These are phyloP conservation scores for Begonia masoniana DNA, from an alignment of 306 rosid genomes.

Conservation along the genomic window DNA sequence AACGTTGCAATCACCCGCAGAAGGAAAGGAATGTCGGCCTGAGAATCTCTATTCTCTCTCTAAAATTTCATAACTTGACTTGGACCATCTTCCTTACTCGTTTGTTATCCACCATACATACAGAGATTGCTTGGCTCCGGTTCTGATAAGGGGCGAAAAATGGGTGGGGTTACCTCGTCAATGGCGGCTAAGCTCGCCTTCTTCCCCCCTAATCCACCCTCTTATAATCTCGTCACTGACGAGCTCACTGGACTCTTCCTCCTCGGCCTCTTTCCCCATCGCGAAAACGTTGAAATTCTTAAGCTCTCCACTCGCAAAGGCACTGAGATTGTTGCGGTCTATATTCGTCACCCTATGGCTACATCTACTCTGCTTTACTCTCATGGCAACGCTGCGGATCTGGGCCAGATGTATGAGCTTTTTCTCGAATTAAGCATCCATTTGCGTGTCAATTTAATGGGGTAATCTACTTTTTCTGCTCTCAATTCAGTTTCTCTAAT, in stretches of 20 bases:
- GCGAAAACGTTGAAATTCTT: conserved; percentile 78
- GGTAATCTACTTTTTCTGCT: conserved; percentile 33
- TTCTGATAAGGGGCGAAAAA: conserved; percentile 2
- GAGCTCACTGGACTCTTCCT: conserved; percentile 55
- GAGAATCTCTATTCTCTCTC: too few species aligned
- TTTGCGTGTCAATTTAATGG: conserved; percentile 79
- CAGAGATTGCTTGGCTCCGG: neutral
- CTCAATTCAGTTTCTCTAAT: too few species aligned
- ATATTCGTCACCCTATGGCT: conserved; percentile 83
- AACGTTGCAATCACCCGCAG: neutral
- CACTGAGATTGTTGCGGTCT: conserved; percentile 64
- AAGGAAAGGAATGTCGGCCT: neutral
- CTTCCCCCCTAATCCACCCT: conserved; percentile 87
- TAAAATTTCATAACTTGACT: too few species aligned
- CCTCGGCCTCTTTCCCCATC: conserved; percentile 67
- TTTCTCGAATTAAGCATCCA: conserved; percentile 78
- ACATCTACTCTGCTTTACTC: conserved; percentile 80
- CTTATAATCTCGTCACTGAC: conserved; percentile 56
- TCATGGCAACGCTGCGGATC: conserved; percentile 98
- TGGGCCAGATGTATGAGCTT: conserved; percentile 95
- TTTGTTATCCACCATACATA: neutral
- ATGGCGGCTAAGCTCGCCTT: conserved; percentile 97
- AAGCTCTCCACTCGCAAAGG: conserved; percentile 71
- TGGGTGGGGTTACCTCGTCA: conserved; percentile 97
- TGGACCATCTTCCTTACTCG: too few species aligned